These are phyloP conservation scores for Cudoniella acicularis DNA, from an alignment of 495 filamentous ascomycete genomes.

Conservation along the genomic window DNA sequence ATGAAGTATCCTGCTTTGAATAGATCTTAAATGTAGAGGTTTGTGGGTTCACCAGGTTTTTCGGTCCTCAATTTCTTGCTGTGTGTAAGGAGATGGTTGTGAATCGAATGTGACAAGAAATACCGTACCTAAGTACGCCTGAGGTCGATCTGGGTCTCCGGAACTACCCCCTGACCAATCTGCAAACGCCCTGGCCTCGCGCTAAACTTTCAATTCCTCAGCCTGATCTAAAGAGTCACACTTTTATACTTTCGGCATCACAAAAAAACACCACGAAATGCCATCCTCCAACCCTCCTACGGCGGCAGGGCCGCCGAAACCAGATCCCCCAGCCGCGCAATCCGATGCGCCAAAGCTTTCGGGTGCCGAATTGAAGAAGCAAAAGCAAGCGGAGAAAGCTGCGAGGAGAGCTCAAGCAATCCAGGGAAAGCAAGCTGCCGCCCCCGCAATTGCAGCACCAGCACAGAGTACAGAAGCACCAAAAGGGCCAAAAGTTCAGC, in stretches of 20 bases:
- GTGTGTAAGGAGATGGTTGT: too few species aligned
- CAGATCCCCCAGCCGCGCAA: background rate
- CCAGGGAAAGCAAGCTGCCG: slow-evolving; percentile 27
- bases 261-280: slow-evolving; percentile 7
- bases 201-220: background rate
- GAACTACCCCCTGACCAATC: too few species aligned
- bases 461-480: slow-evolving; percentile 37
- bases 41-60: too few species aligned
- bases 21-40: too few species aligned
- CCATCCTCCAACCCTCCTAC: slow-evolving; percentile 16
- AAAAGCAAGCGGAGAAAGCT: slow-evolving; percentile 74
- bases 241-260: background rate
- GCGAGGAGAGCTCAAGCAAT: slow-evolving; percentile 65
- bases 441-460: slow-evolving; percentile 4
- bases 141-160: too few species aligned
- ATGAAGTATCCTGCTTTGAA: too few species aligned
- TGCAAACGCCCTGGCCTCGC: background rate
- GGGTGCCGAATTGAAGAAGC: slow-evolving; percentile 68
- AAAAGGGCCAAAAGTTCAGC: slow-evolving; percentile 27
- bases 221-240: background rate
- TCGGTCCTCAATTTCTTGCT: too few species aligned
- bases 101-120: too few species aligned
- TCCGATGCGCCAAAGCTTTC: slow-evolving; percentile 45
- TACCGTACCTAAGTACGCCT: too few species aligned
- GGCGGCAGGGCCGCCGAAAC: background rate